Percentiles rank a stretch among this genome's conserved stretches.
Evolutionary conservation across 768 basidiomycete genomes (phyloP).

Genomic region (Trametes elegans): DNA sequence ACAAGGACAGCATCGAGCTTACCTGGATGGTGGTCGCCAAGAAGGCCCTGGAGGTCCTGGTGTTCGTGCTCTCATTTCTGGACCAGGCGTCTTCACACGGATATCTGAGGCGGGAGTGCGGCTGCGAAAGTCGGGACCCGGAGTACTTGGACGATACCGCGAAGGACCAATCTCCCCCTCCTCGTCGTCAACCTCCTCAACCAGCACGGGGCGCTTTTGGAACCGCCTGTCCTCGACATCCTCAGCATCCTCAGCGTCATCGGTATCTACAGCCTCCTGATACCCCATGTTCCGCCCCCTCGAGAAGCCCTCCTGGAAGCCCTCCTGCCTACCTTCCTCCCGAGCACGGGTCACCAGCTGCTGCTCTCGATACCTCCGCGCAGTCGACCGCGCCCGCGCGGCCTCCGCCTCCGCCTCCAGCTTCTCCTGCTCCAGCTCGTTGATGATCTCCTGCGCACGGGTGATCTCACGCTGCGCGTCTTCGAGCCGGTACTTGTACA

Average conservation of each 20-base stretch:
- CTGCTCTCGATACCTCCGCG: slow-evolving; percentile 56
- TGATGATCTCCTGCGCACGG: slow-evolving; percentile 62
- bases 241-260: slow-evolving; percentile 1
- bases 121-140: slow-evolving; percentile 10
- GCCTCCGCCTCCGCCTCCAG: slow-evolving; percentile 63
- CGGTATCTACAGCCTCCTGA: slow-evolving; percentile 29
- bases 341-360: slow-evolving; percentile 51
- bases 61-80: background rate
- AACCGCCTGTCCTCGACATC: background rate
- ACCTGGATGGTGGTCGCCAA: slow-evolving; percentile 17
- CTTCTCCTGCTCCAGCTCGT: slow-evolving; percentile 56
- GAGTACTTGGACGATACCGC: slow-evolving; percentile 6
- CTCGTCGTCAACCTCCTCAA: slow-evolving; percentile 19
- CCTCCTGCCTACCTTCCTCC: slow-evolving; percentile 65
- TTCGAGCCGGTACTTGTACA: slow-evolving; percentile 63
- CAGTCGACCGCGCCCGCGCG: slow-evolving; percentile 48
- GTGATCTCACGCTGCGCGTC: slow-evolving; percentile 66
- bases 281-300: slow-evolving; percentile 44
- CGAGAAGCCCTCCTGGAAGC: slow-evolving; percentile 53
- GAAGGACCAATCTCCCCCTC: slow-evolving; percentile 11
- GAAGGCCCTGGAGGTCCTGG: background rate
- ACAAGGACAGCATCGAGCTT: background rate
- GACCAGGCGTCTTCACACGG: background rate
- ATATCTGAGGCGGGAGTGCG: slow-evolving; percentile 8
- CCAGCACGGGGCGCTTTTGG: slow-evolving; percentile 5